Conservation (phyloP, 2,329 filamentous ascomycete species). For the Paraphaeosphaeria minitans region DNA sequence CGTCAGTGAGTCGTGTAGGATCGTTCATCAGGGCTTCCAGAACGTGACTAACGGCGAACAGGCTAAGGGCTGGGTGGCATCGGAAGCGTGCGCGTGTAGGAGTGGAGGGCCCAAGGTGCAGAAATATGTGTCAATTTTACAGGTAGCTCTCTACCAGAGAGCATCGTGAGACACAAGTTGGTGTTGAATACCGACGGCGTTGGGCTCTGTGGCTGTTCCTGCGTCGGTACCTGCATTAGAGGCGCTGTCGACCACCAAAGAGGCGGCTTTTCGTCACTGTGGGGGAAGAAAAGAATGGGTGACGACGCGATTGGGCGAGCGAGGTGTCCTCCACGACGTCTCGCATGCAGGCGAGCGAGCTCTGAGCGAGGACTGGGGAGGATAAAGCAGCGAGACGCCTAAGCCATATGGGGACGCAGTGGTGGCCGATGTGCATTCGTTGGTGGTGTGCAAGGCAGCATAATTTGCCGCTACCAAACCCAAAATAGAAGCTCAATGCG, state of each 20-base stretch:
- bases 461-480: constrained; percentile 34
- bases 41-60: constrained; percentile 25
- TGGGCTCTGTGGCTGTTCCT: constrained; percentile 40
- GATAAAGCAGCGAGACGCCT: constrained; percentile 35
- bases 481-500: constrained; percentile 39
- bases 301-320: constrained; percentile 32
- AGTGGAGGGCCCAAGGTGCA: neutral
- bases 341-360: constrained; percentile 36
- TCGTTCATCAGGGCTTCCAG: constrained; percentile 40
- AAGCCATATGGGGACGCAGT: constrained; percentile 25
- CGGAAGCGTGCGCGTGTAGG: neutral
- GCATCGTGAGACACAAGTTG: constrained; percentile 8
- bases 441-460: constrained; percentile 38
- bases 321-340: constrained; percentile 34
- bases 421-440: constrained; percentile 36
- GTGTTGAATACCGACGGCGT: constrained; percentile 17
- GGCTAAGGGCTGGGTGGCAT: constrained; percentile 15
- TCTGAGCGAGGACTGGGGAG: constrained; percentile 9
- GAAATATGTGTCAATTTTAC: neutral
- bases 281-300: constrained; percentile 27
- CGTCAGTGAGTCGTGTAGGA: constrained; percentile 29
- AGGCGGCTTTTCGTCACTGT: constrained; percentile 33
- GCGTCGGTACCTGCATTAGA: constrained; percentile 50
- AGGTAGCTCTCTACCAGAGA: neutral
- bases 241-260: constrained; percentile 28